Conservation (phyloP, 345 rosid species). For the Aethionema arabicum region DNA sequence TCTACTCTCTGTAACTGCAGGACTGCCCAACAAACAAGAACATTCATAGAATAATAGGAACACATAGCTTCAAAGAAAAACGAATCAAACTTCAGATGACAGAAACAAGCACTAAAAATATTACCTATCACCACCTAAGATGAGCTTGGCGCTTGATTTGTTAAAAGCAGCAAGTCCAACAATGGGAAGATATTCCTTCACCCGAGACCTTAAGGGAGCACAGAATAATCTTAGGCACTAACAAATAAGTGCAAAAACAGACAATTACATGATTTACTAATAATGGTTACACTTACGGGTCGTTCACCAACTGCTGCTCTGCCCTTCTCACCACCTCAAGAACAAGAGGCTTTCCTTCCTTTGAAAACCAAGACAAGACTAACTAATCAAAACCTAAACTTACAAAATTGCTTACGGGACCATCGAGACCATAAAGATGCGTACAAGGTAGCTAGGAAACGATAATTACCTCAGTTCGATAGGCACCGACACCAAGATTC, state of each 20-base stretch:
- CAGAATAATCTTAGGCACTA: not conserved
- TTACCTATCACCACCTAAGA: conserved; percentile 84
- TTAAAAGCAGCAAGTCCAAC: conserved; percentile 87
- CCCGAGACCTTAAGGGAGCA: conserved; percentile 52
- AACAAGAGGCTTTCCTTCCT: conserved; percentile 97
- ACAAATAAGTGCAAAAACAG: conserved; percentile 9
- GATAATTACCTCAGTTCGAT: conserved; percentile 79
- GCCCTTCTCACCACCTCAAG: conserved; percentile 76
- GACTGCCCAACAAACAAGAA: conserved; percentile 48
- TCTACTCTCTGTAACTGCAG: conserved; percentile 67
- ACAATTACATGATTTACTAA: not conserved
- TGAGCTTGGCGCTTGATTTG: conserved; percentile 88
- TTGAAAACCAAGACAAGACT: conserved; percentile 15
- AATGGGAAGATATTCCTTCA: conserved; percentile 94
- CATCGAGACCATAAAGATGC: not conserved
- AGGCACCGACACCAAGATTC: conserved; percentile 96
- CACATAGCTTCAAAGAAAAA: not conserved
- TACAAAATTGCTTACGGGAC: not conserved
- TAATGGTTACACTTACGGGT: conserved; percentile 45
- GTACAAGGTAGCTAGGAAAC: not conserved
- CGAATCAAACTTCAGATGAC: not conserved
- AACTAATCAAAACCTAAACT: conserved; percentile 15
- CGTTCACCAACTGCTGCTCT: conserved; percentile 76
- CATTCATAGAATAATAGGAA: not conserved
- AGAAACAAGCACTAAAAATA: not conserved